Evolutionary conservation across 768 basidiomycete genomes (phyloP).

Genomic region (Trametes elegans): DNA sequence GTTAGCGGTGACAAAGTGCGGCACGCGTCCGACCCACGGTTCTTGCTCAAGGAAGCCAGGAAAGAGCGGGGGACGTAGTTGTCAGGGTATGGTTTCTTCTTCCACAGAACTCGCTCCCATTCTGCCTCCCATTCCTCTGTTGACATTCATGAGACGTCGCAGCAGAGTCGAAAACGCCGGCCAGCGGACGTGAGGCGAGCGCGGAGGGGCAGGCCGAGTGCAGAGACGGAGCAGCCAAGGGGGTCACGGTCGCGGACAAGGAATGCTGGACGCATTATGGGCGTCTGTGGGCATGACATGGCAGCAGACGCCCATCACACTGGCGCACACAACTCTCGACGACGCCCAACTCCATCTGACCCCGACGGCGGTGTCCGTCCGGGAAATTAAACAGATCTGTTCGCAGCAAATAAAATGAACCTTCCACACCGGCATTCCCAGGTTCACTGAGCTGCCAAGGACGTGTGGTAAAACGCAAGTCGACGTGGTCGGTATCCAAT

Average conservation of each 20-base stretch:
- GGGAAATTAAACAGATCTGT: neutral
- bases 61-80: slow-evolving; percentile 84
- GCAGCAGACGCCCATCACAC: slow-evolving; percentile 1
- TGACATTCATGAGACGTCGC: slow-evolving; percentile 28
- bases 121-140: slow-evolving; percentile 44
- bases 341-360: too few relatives aligned
- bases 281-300: slow-evolving; percentile 1
- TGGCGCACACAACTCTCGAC: neutral
- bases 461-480: too few relatives aligned
- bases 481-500: too few relatives aligned
- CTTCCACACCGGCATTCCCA: too few relatives aligned
- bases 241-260: neutral
- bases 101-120: slow-evolving; percentile 84
- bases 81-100: slow-evolving; percentile 71
- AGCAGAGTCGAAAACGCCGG: slow-evolving; percentile 10
- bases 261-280: neutral
- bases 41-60: slow-evolving; percentile 72
- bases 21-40: slow-evolving; percentile 51
- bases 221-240: neutral
- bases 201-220: neutral
- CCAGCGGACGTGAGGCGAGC: slow-evolving; percentile 17
- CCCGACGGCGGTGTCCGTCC: neutral
- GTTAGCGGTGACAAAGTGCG: neutral
- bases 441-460: neutral
- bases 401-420: too few relatives aligned